A percentile compares a stretch with the other conserved stretches of the same genome.
These are phyloP conservation scores for Prunus padus DNA, from an alignment of 306 rosid species.

Conservation along the genomic window DNA sequence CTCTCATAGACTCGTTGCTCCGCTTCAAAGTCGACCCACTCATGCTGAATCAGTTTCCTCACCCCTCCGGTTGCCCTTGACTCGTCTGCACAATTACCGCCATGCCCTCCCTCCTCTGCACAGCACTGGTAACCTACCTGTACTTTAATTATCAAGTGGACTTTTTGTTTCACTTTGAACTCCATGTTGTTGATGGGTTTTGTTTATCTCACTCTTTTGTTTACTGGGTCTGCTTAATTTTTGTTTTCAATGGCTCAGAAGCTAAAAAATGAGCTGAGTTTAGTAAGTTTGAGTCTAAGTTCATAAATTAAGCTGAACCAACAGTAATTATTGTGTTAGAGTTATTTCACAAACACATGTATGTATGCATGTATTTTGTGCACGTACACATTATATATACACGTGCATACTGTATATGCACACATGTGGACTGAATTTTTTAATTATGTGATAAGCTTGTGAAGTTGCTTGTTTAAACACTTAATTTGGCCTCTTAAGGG, in stretches of 20 bases:
- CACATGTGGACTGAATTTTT: background rate
- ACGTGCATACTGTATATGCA: background rate
- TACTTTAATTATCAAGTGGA: background rate
- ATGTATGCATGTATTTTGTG: too few species aligned
- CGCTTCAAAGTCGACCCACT: constrained; percentile 25
- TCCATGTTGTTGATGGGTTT: background rate
- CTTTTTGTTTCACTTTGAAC: background rate
- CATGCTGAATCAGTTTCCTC: constrained; percentile 11
- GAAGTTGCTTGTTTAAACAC: background rate
- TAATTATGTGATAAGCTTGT: background rate
- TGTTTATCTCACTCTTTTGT: background rate
- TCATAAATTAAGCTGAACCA: background rate
- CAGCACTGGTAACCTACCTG: constrained; percentile 40
- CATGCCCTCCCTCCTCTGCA: constrained; percentile 31
- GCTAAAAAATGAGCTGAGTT: background rate
- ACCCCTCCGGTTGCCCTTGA: constrained; percentile 25
- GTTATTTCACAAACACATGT: too few species aligned
- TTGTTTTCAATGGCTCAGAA: background rate
- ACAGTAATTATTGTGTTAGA: background rate
- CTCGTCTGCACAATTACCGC: constrained; percentile 34
- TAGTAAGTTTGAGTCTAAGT: constrained; percentile 3
- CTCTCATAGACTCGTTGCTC: constrained; percentile 32
- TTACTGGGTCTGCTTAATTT: background rate
- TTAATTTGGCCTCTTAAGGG: background rate
- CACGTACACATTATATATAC: too few species aligned